Percentiles rank a stretch among this genome's conserved stretches.
Conservation (phyloP, 2,329 filamentous ascomycete species). For the Ceratocystis albifundus region DNA sequence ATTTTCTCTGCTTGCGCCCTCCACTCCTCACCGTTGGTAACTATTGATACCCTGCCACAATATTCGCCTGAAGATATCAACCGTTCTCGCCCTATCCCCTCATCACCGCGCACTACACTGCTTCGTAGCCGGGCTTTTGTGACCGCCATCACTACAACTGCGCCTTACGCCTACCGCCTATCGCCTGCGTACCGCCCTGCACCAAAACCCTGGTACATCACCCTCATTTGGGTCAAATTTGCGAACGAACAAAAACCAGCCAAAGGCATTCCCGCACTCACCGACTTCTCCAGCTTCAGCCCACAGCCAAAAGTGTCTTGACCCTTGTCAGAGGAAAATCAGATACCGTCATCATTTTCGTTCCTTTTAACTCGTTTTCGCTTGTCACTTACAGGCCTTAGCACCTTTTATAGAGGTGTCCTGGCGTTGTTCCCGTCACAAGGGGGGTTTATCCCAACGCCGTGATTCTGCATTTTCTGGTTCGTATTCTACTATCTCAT, state of each 20-base stretch:
- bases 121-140: background rate
- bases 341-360: background rate
- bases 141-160: background rate
- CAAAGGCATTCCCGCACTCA: background rate
- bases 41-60: background rate
- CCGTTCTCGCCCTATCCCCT: background rate
- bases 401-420: background rate
- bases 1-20: background rate
- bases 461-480: background rate
- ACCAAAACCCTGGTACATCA: background rate
- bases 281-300: constrained; percentile 3
- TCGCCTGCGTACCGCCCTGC: background rate
- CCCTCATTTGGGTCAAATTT: constrained; percentile 3
- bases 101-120: background rate
- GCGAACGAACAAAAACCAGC: background rate
- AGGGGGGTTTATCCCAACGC: background rate
- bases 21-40: background rate
- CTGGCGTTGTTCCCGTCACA: background rate
- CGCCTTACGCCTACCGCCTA: too few relatives aligned
- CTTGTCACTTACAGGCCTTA: background rate
- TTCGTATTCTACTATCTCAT: background rate
- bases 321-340: background rate
- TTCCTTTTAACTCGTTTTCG: background rate
- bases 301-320: background rate
- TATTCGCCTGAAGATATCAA: background rate